phyloP scores from a whole-genome alignment of 2,329 filamentous ascomycete species.

The Coniochaeta sp. region DNA sequence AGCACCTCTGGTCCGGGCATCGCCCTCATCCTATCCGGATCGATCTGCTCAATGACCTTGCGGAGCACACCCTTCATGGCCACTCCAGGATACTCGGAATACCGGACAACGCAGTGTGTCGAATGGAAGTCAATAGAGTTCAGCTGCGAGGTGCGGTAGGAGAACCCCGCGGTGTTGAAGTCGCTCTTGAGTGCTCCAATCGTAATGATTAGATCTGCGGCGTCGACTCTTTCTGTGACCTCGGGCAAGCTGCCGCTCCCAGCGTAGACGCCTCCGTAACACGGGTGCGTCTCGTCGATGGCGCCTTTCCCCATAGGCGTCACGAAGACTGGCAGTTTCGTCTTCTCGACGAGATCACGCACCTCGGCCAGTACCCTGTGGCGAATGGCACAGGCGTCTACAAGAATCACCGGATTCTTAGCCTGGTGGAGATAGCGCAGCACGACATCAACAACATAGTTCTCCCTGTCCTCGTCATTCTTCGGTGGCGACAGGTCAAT shows the following conservation, averaged over 20 bases:
- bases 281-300: constrained; percentile 67
- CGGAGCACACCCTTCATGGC: constrained; percentile 71
- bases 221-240: constrained; percentile 57
- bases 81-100: constrained; percentile 71
- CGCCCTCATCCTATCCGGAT: constrained; percentile 49
- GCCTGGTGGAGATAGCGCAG: constrained; percentile 65
- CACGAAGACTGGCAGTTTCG: constrained; percentile 74
- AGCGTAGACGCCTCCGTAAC: constrained; percentile 78
- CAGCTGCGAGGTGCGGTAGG: constrained; percentile 68
- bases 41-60: constrained; percentile 56
- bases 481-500: constrained; percentile 57
- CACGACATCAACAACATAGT: constrained; percentile 76
- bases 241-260: constrained; percentile 65
- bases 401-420: constrained; percentile 68
- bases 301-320: constrained; percentile 86
- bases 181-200: constrained; percentile 60
- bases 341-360: constrained; percentile 63
- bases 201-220: constrained; percentile 61
- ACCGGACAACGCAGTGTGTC: constrained; percentile 63
- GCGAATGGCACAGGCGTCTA: constrained; percentile 77
- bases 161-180: constrained; percentile 79
- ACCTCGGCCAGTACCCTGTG: constrained; percentile 68
- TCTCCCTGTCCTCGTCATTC: constrained; percentile 65
- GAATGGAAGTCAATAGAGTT: constrained; percentile 78
- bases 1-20: constrained; percentile 43